These are phyloP conservation scores for Begonia fuchsioides DNA, from an alignment of 306 rosid species.

Conservation along the genomic window DNA sequence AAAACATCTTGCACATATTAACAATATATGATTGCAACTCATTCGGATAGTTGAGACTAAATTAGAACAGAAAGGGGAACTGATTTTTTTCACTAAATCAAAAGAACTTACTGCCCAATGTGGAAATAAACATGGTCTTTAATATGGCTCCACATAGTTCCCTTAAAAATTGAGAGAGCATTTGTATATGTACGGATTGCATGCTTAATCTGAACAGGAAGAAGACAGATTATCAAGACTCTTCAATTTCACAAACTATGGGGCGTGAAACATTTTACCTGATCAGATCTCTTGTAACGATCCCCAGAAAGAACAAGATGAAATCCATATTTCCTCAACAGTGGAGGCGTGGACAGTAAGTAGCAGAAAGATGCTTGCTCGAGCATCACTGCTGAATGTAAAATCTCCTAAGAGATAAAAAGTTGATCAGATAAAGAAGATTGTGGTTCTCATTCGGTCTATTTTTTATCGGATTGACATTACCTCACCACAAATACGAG, in stretches of 20 bases:
- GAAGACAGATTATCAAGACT: constrained; percentile 11
- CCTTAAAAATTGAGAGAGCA: constrained; percentile 69
- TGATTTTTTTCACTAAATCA: constrained; percentile 9
- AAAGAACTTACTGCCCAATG: constrained; percentile 79
- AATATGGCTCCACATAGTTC: constrained; percentile 77
- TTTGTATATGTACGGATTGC: constrained; percentile 83
- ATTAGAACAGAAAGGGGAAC: background rate
- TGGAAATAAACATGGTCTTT: constrained; percentile 88
- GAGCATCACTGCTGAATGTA: constrained; percentile 93
- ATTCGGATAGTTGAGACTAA: no score
- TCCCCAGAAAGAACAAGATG: constrained; percentile 99
- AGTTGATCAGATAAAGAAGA: constrained; percentile 4
- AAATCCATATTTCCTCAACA: constrained; percentile 92
- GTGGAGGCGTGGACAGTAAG: constrained; percentile 75
- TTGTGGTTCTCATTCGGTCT: constrained; percentile 5
- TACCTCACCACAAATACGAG: constrained; percentile 95
- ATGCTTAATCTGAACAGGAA: constrained; percentile 60
- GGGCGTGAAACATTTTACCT: constrained; percentile 36
- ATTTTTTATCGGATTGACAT: constrained; percentile 3
- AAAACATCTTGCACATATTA: constrained; percentile 10
- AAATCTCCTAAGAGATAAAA: constrained; percentile 43
- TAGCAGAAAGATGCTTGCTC: constrained; percentile 98
- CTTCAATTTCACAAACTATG: constrained; percentile 4
- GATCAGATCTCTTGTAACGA: constrained; percentile 83
- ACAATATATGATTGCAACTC: background rate